Evolutionary conservation across 192 early-diverging fungal species (phyloP).

Genomic region (Dissophora ornata): DNA sequence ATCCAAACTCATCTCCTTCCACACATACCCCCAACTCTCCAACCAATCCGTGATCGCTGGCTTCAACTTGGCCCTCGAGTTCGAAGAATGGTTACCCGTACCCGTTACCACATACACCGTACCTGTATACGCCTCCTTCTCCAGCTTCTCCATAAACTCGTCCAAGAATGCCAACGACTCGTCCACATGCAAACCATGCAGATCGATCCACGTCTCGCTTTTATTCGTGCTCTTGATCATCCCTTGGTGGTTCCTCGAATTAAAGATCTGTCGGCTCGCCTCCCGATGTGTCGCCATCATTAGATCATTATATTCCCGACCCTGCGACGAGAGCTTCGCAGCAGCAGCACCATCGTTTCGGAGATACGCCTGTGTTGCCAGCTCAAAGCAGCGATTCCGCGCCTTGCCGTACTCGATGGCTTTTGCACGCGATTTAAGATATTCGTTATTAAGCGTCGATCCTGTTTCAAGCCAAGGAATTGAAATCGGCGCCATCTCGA

Average conservation of each 20-base stretch:
- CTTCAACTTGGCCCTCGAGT: constrained; percentile 35
- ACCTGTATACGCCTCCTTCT: constrained; percentile 52
- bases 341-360: constrained; percentile 59
- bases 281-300: constrained; percentile 62
- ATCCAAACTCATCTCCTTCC: constrained; percentile 50
- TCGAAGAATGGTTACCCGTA: constrained; percentile 57
- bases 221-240: constrained; percentile 30
- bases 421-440: constrained; percentile 55
- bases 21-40: constrained; percentile 49
- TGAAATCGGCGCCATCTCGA: constrained; percentile 18
- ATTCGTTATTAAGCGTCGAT: constrained; percentile 46
- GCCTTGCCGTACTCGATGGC: constrained; percentile 60
- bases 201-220: constrained; percentile 61
- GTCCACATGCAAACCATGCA: constrained; percentile 64
- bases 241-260: constrained; percentile 45
- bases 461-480: constrained; percentile 66
- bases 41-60: constrained; percentile 53
- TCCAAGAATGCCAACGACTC: constrained; percentile 58
- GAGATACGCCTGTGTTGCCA: constrained; percentile 58
- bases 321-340: constrained; percentile 54
- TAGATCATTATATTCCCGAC: constrained; percentile 57
- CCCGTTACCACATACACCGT: constrained; percentile 65
- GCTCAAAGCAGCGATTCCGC: constrained; percentile 60
- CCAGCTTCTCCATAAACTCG: constrained; percentile 54
- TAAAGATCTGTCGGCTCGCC: constrained; percentile 62